These are phyloP conservation scores for Aspergillus leporis DNA, from an alignment of 495 filamentous ascomycete species.

Conservation along the genomic window DNA sequence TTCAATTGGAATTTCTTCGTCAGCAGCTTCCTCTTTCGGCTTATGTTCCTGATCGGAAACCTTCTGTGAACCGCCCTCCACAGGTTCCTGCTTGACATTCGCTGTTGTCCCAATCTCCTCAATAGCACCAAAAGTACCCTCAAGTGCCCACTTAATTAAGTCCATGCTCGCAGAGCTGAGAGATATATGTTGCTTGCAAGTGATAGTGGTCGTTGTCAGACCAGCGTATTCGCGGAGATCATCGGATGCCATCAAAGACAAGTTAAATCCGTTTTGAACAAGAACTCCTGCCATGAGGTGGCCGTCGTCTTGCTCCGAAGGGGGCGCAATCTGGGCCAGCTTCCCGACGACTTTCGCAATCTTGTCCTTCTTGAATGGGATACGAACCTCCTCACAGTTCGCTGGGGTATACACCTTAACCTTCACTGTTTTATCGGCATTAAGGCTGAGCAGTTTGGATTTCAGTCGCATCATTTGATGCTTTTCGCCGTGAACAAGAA, in stretches of 20 bases:
- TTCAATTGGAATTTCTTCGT: slow-evolving; percentile 50
- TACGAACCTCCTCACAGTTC: slow-evolving; percentile 93
- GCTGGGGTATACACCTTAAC: slow-evolving; percentile 89
- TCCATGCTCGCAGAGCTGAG: slow-evolving; percentile 87
- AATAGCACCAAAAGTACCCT: slow-evolving; percentile 87
- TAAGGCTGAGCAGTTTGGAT: slow-evolving; percentile 87
- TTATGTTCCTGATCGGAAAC: slow-evolving; percentile 39
- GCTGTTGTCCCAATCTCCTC: slow-evolving; percentile 60
- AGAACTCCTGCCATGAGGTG: slow-evolving; percentile 82
- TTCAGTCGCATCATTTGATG: slow-evolving; percentile 98
- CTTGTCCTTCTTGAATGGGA: slow-evolving; percentile 96
- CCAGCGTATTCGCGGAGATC: slow-evolving; percentile 95
- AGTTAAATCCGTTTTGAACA: slow-evolving; percentile 95
- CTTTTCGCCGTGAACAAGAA: slow-evolving; percentile 94
- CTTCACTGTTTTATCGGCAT: slow-evolving; percentile 73
- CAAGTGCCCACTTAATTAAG: slow-evolving; percentile 88
- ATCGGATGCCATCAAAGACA: slow-evolving; percentile 93
- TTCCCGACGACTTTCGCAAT: slow-evolving; percentile 94
- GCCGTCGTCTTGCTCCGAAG: slow-evolving; percentile 47
- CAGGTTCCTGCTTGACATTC: slow-evolving; percentile 30
- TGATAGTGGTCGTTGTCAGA: slow-evolving; percentile 87
- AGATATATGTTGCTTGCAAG: slow-evolving; percentile 83
- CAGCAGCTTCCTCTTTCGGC: slow-evolving; percentile 45
- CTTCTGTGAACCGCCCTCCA: slow-evolving; percentile 5
- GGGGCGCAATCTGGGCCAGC: slow-evolving; percentile 76